Percentiles rank a stretch among this genome's conserved stretches.
These are phyloP conservation scores for Kuraishia cidri DNA, from an alignment of 805 yeast genomes.

Conservation along the genomic window DNA sequence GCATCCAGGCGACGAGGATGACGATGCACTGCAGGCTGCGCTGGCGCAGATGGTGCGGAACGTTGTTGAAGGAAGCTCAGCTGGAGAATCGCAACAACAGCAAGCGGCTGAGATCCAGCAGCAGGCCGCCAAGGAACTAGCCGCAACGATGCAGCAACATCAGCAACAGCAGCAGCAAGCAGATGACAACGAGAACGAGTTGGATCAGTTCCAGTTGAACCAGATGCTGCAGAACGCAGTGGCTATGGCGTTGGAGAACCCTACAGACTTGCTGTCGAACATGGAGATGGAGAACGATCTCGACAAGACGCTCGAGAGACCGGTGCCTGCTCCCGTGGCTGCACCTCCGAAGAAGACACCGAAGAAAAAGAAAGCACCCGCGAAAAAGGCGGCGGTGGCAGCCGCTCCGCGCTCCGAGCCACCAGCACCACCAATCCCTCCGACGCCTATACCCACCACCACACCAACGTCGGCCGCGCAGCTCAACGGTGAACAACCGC, in stretches of 20 bases:
- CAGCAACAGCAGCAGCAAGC: no score
- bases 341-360: not conserved
- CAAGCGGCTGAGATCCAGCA: no score
- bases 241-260: constrained; percentile 66
- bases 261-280: constrained; percentile 28
- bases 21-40: constrained; percentile 38
- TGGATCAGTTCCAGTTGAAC: constrained; percentile 51
- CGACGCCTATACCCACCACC: no score
- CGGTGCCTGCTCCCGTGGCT: not conserved
- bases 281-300: constrained; percentile 9
- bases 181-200: constrained; percentile 20
- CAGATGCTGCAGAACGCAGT: constrained; percentile 72
- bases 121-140: no score
- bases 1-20: constrained; percentile 3
- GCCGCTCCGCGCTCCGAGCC: not conserved
- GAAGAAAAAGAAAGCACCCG: not conserved
- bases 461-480: no score
- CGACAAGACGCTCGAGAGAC: not conserved
- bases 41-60: constrained; percentile 46
- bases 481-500: not conserved
- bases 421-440: no score
- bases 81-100: not conserved
- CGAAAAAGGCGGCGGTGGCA: not conserved
- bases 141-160: no score
- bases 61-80: constrained; percentile 32